Evolutionary conservation across 805 yeast genomes (phyloP), one percentile per base, ranked within the genome.

Genomic region (Groenewaldozyma salmanticensis): DNA sequence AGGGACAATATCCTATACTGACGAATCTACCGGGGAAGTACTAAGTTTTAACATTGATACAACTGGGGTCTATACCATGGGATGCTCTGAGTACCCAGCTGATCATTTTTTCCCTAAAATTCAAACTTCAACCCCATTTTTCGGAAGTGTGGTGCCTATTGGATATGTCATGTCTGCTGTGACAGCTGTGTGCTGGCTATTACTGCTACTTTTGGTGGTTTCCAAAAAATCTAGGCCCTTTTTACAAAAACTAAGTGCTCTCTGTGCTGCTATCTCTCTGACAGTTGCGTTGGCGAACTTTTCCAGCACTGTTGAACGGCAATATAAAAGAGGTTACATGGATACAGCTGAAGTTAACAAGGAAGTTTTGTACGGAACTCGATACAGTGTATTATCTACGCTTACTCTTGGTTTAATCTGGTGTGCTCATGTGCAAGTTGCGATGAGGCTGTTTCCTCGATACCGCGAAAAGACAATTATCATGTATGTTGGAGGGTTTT

Each of bases 161-260:
- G 54, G 58, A 2, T 60, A 51, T 41, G 48, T 60, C 3, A 37
- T 60, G 20, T 43, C 62, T 4, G 64, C 59, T 5, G 49, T 55
- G 13, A 52, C 60, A 3, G 60, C 56, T 5, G 70, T 79, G 13
- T 66, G 79, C 21, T 84, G 94, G 94, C 75, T 82, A 75, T 63
- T 84, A 20, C 60, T 79, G 38, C 45, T 81, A 15, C 59, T 81
- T 27, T 63, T 81, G 33, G 53, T 72, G 17, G 55, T 83, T 24
- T 70, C 75, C 17, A 74, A 71, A 31, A 74, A 74, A 48, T 62
- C 72, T 20, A 72, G 80, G 42, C 86, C 88, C 3, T 54, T 65
- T 32, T 57, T 77, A 34, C 70, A 83, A 29, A 72, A 72, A 31
- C 22, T 77, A 6, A 75, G 82, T 4, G 74, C 81, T n/a, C 49